phyloP scores from a whole-genome alignment of 208 protist species.

The Naegleria lovaniensis region DNA sequence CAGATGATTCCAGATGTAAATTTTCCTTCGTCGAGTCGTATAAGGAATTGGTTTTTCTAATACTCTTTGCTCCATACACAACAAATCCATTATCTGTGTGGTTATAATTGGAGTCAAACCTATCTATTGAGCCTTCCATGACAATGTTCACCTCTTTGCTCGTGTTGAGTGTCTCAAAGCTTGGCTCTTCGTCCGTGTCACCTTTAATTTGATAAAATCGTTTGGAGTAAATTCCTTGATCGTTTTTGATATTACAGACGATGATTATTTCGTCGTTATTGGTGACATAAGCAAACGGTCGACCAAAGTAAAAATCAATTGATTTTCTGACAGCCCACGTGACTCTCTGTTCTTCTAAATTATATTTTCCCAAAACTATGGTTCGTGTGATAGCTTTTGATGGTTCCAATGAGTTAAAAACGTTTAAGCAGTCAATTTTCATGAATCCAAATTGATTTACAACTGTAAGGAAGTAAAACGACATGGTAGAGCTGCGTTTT shows the following conservation, averaged over 20 bases:
- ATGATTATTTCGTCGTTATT: neutral
- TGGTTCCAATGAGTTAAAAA: neutral
- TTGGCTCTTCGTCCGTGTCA: neutral
- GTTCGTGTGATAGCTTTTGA: neutral
- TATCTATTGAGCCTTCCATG: neutral
- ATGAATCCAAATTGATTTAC: neutral
- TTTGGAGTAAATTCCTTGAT: neutral
- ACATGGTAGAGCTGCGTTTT: neutral
- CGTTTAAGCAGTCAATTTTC: neutral
- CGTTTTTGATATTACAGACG: neutral
- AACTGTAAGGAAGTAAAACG: neutral
- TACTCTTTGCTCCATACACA: neutral
- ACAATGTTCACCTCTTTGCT: neutral
- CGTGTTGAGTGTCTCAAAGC: neutral
- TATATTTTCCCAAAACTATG: neutral
- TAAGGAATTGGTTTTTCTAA: neutral
- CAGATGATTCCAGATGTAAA: neutral
- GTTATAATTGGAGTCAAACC: neutral
- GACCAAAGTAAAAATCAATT: neutral
- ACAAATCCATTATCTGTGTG: neutral
- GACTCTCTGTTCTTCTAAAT: neutral
- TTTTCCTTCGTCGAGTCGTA: neutral
- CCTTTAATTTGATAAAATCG: neutral
- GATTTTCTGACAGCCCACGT: neutral
- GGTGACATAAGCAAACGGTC: neutral